Evolutionary conservation across 2,329 filamentous ascomycete genomes (phyloP).

Genomic region (Trichoderma endophyticum): DNA sequence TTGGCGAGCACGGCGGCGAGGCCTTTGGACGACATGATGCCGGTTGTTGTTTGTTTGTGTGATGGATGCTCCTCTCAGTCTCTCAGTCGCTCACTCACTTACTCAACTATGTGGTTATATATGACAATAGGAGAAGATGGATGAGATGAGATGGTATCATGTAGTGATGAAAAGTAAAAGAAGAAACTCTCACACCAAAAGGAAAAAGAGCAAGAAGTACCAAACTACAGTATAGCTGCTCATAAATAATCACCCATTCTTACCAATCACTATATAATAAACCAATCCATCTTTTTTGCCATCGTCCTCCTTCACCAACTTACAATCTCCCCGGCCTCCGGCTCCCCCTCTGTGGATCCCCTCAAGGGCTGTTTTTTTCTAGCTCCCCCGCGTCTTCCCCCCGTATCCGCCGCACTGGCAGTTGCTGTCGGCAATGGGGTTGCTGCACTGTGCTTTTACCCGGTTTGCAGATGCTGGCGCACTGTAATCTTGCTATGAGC

Average conservation of each 20-base stretch:
- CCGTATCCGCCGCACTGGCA: slow-evolving; percentile 17
- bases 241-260: background rate
- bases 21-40: slow-evolving; percentile 41
- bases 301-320: background rate
- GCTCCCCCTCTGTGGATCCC: background rate
- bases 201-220: background rate
- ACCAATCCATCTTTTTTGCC: background rate
- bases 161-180: background rate
- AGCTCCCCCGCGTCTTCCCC: background rate
- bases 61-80: background rate
- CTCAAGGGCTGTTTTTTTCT: background rate
- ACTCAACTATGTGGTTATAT: background rate
- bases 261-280: background rate
- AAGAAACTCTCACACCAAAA: background rate
- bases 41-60: background rate
- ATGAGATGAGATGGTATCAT: background rate
- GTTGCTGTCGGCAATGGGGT: slow-evolving; percentile 18
- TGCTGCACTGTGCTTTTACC: background rate
- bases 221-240: background rate
- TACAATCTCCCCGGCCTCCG: background rate
- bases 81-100: background rate
- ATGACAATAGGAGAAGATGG: background rate
- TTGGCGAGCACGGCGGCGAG: slow-evolving; percentile 75
- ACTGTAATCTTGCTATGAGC: too few species aligned
- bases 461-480: background rate